These are phyloP conservation scores for Thielaviopsis populi DNA, from an alignment of 2,329 filamentous ascomycete species.

Conservation along the genomic window DNA sequence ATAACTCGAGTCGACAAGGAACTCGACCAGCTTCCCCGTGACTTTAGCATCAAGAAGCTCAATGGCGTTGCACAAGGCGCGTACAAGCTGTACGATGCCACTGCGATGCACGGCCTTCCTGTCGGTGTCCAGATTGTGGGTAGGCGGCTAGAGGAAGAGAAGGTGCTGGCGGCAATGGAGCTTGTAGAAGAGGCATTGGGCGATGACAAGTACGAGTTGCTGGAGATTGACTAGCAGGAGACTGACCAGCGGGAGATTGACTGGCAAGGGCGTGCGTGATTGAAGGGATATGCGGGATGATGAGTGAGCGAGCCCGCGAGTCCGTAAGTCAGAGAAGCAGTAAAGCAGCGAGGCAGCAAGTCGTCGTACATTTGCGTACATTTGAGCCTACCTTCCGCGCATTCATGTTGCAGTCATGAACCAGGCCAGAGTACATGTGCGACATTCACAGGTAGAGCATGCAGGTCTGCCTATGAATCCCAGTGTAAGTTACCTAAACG, in stretches of 20 bases:
- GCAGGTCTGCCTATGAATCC: not conserved
- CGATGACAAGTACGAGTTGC: conserved; percentile 35
- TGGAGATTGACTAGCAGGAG: conserved; percentile 33
- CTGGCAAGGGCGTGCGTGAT: conserved; percentile 18
- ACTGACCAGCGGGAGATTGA: conserved; percentile 36
- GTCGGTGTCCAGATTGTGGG: conserved; percentile 78
- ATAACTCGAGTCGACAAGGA: conserved; percentile 66
- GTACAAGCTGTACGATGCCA: conserved; percentile 72
- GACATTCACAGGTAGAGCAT: not conserved
- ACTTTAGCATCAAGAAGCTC: conserved; percentile 46
- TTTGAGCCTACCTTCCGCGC: not conserved
- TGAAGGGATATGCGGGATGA: conserved; percentile 7
- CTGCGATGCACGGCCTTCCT: conserved; percentile 72
- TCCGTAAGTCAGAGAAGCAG: conserved; percentile 12
- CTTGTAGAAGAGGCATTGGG: conserved; percentile 60
- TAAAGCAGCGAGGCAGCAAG: not conserved
- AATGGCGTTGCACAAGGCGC: conserved; percentile 72
- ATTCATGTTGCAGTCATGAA: not conserved
- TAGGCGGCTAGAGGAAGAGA: conserved; percentile 68
- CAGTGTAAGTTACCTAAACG: conserved; percentile 8
- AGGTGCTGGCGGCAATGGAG: conserved; percentile 69
- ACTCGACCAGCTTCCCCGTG: conserved; percentile 48
- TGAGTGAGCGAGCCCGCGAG: not conserved
- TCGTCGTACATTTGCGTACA: not conserved
- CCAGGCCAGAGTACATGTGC: not conserved